phyloP scores from a whole-genome alignment of 495 filamentous ascomycete species.

The Trichoderma virens region DNA sequence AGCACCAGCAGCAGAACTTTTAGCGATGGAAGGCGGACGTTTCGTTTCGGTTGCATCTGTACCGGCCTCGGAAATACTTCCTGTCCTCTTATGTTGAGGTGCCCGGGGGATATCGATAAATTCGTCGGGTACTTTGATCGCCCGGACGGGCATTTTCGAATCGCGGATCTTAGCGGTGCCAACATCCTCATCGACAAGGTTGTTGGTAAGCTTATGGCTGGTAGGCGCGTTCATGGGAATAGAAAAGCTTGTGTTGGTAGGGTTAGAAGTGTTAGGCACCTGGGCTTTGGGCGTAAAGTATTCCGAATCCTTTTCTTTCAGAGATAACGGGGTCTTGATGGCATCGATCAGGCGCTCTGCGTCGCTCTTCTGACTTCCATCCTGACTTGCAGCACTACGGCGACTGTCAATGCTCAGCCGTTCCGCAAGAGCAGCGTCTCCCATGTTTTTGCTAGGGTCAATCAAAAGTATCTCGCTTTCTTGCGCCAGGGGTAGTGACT shows the following conservation, averaged over 20 bases:
- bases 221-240: neutral
- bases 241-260: neutral
- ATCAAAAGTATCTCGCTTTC: conserved; percentile 53
- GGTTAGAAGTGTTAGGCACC: neutral
- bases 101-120: conserved; percentile 18
- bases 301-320: conserved; percentile 32
- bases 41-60: conserved; percentile 11
- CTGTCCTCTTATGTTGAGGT: conserved; percentile 1
- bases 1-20: neutral
- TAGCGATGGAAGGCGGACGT: neutral
- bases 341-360: conserved; percentile 70
- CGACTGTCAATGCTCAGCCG: conserved; percentile 45
- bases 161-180: conserved; percentile 20
- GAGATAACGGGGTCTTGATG: conserved; percentile 53
- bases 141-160: conserved; percentile 29
- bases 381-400: conserved; percentile 37
- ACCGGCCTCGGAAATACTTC: conserved; percentile 25
- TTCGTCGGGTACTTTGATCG: conserved; percentile 34
- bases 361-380: conserved; percentile 56
- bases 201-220: neutral
- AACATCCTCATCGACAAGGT: neutral
- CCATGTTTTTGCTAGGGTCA: conserved; percentile 25
- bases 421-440: conserved; percentile 28
- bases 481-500: conserved; percentile 22
- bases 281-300: neutral